These are phyloP conservation scores for Phlyctochytrium arcticum DNA, from an alignment of 192 early-diverging fungal species.

Conservation along the genomic window DNA sequence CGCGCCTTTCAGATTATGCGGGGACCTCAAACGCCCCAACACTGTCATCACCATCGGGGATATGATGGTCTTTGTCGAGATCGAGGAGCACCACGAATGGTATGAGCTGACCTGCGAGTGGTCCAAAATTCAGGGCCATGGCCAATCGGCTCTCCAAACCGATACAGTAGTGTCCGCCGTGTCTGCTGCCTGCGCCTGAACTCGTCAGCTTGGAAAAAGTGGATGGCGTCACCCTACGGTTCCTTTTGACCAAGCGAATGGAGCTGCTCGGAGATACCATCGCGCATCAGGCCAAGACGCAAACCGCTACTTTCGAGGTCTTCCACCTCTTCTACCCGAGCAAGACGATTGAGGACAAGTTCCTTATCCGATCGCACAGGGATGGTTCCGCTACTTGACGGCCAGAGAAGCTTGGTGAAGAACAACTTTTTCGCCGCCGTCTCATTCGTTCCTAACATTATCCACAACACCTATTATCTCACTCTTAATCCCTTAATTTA, in stretches of 20 bases:
- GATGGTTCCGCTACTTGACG: too few relatives aligned
- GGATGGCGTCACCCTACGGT: not conserved
- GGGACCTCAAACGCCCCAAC: not conserved
- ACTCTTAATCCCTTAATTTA: too few relatives aligned
- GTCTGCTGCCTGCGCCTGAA: not conserved
- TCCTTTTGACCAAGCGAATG: not conserved
- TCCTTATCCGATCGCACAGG: too few relatives aligned
- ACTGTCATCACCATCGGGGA: not conserved
- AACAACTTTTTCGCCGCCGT: too few relatives aligned
- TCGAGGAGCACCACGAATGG: not conserved
- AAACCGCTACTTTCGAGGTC: too few relatives aligned
- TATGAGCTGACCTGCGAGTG: conserved; percentile 2
- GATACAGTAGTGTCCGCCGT: not conserved
- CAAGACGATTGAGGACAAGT: too few relatives aligned
- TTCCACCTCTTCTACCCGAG: too few relatives aligned
- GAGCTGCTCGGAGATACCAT: too few relatives aligned
- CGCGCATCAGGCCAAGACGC: too few relatives aligned
- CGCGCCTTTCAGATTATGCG: not conserved
- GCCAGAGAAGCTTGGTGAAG: too few relatives aligned
- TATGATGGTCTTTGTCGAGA: not conserved
- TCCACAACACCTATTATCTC: too few relatives aligned
- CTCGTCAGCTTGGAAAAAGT: not conserved
- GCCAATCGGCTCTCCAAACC: not conserved
- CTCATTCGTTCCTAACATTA: too few relatives aligned
- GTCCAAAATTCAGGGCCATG: not conserved